Evolutionary conservation across 306 rosid species (phyloP), one percentile per base, ranked within the genome.

Genomic region (Casuarina glauca): DNA sequence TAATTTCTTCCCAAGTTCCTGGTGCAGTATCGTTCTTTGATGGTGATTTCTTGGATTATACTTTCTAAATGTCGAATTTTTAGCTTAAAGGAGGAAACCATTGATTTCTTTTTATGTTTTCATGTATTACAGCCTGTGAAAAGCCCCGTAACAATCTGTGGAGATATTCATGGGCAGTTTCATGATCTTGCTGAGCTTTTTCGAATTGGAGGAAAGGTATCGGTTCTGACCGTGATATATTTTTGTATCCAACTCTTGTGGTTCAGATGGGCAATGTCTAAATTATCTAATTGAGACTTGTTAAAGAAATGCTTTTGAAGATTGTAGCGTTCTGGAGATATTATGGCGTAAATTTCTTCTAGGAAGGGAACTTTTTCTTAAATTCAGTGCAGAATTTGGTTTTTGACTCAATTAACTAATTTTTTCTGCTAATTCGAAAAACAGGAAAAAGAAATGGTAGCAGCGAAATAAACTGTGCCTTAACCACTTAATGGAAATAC

Each of bases 131-230:
- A 95, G 99, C 99, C 99, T 79, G 99, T 95, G 87, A 91, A 90
- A 88, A 95, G 99, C 89, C 99, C 99, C 0, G 99, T 95, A 84
- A 95, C 99, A 76, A 92, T 95, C 73, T 95, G 99, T 82, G 99
- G 99, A 1, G 99, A 95, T 88, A 95, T 95, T 81, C 99, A 95
- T 79, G 99, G 99, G 79, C 99, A 95, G 83, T 95, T 95, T 87
- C 99, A 95, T 45, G 99, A 95, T 85, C 97, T 95, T 82, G 99
- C 99, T 71, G 99, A 95, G 78, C 93, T 95, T 82, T 95, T 95
- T 81, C 97, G 89, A 82, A 95, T 95, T 78, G 99, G 99, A 82
- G 99, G 99, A 87, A 92, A 92, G 99, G 99, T 95, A 92, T 86
- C 77, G 64, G 72, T 84, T 88, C 78, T 58, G 70, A 70, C 77